phyloP scores from a whole-genome alignment of 2,329 filamentous ascomycete species.

The Monilinia fructicola region DNA sequence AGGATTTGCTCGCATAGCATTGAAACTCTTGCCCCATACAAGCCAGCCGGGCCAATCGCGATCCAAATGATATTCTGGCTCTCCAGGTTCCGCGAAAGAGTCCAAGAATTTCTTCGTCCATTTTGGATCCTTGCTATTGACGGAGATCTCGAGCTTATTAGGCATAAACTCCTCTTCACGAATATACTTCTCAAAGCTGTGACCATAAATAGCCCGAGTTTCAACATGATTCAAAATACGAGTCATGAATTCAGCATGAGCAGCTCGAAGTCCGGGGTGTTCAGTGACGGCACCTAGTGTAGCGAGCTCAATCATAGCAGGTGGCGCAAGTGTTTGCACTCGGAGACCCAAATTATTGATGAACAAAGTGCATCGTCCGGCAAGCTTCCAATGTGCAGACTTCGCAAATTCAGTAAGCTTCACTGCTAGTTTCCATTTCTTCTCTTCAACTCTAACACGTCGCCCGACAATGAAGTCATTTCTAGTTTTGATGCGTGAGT shows the following conservation, averaged over 20 bases:
- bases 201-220: slow-evolving; percentile 78
- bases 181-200: slow-evolving; percentile 85
- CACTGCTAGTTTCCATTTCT: slow-evolving; percentile 76
- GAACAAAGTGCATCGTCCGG: slow-evolving; percentile 83
- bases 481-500: slow-evolving; percentile 60
- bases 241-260: slow-evolving; percentile 78
- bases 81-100: slow-evolving; percentile 69
- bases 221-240: slow-evolving; percentile 81
- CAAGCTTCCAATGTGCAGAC: slow-evolving; percentile 93
- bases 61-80: slow-evolving; percentile 86
- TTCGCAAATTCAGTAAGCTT: slow-evolving; percentile 78
- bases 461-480: slow-evolving; percentile 74
- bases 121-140: slow-evolving; percentile 69
- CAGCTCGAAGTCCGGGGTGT: slow-evolving; percentile 78
- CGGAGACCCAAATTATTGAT: slow-evolving; percentile 86
- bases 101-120: slow-evolving; percentile 80
- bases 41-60: slow-evolving; percentile 93
- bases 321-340: slow-evolving; percentile 83
- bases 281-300: slow-evolving; percentile 82
- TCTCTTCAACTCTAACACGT: slow-evolving; percentile 73
- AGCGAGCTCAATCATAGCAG: slow-evolving; percentile 79
- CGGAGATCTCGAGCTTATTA: slow-evolving; percentile 72
- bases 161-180: slow-evolving; percentile 74
- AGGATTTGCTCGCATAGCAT: slow-evolving; percentile 72
- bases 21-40: slow-evolving; percentile 88